Base-by-base conservation (phyloP, 2,329 filamentous ascomycete genomes). In the Colletotrichum eremochloae region DNA sequence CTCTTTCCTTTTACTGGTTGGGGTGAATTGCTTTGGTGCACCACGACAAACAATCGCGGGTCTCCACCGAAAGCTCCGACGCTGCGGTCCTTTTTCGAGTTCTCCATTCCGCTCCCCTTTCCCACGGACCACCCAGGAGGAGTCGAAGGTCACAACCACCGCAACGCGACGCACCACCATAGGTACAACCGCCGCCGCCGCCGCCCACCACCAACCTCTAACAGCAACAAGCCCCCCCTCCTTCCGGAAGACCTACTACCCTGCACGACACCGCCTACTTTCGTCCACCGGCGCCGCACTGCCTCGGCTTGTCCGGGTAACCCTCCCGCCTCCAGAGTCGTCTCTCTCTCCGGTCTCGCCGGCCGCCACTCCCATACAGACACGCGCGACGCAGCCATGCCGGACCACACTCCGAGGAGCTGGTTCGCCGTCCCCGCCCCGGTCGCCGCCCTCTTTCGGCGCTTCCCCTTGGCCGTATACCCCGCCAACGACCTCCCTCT, bases 361-460 rank as follows among this genome's bases (percentile, higher is more conserved):
- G 63, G 63, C 56, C 33, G 53, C 55, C 38, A 36, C 71, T 40
- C 33, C 24, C 53, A 56, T 6, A 56, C 18, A 71, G 74, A 18
- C 42, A 31, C 15, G 18, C 29, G 40, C 9, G 44, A 48, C 44
- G 31, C 42, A 46, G 38, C 36, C 60, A 76, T 74, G 71, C 56
- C 76, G 75, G 69, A 61, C 66, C 74, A 63, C 76, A 40, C 72
- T 71, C 56, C 66, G 68, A 48, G 72, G 74, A 15, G 79, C 73
- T 86, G 82, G 84, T 87, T 91, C 80, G 82, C 86, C 56, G 87
- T 95, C 67, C 96, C 96, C 9, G 83, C 88, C 14, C 93, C 94
- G 24, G 86, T 98, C 76, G 95, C 94, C 81, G 88, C 88, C 63
- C 87, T 98, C 71, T 99, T 98, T 85, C 92, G 96, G 81, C 85